Evolutionary conservation across 177 flowering plant species (phyloP), one percentile per base, ranked within the genome.

Genomic region (Vitis hybrid): DNA sequence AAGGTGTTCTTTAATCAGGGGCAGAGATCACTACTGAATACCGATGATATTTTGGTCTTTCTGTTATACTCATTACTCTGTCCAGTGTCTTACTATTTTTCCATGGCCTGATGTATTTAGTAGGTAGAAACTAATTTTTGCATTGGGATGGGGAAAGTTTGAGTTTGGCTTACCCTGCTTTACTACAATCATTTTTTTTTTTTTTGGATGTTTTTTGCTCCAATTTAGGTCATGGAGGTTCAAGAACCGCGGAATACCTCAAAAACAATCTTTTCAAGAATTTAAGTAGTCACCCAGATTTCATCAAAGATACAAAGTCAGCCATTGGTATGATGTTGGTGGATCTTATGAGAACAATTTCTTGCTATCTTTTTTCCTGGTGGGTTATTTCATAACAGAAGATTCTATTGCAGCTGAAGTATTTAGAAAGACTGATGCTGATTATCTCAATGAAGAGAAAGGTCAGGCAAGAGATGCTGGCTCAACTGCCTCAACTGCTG

Each of bases 401-500:
- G 56, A 7, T 69, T 66, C 62, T 62, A 26, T 66, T 82, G 85
- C 89, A 92, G 97, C 81, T 75, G 91, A 89, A 81, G 84, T 83
- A 13, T 92, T 86, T 77, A 84, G 55, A 53, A 85, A 86, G 71
- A 92, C 95, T 45, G 95, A 92, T 78, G 77, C 72, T 45, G 84
- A 90, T 78, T 92, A 80, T 79, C 85, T 92, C 20, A 81, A 82
- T 60, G 86, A 82, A 72, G 94, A 89, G 68, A 89, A 86, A 68
- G 87, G 84, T 39, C 88, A 87, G 67, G 79, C 78, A 29, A 92
- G 79, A 70, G 92, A 87, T 79, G 90, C 95, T 59, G 93, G 97
- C 48, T 90, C 97, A 72, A 92, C 97, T 70, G 97, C 97, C 66
- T 86, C 97, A 68, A 86, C 97, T 55, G 92, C 89, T 60, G 69